Percentiles rank a stretch among this genome's conserved stretches.
Conservation (phyloP, 1,139 yeast species). For the Lodderomyces theae region DNA sequence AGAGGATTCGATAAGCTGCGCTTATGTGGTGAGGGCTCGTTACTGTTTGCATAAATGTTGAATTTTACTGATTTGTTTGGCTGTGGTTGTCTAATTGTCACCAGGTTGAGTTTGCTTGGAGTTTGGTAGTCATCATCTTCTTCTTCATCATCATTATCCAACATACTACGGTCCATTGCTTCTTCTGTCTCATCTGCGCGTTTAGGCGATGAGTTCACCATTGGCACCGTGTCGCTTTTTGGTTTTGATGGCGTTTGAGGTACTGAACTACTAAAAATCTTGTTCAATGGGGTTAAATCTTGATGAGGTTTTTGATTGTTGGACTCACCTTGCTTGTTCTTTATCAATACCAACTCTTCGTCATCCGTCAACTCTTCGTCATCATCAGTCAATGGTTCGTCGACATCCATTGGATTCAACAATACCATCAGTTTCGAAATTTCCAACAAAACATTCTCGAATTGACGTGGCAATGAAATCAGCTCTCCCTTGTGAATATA, state of each 20-base stretch:
- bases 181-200: not conserved
- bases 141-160: constrained; percentile 5
- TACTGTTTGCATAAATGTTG: constrained; percentile 12
- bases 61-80: constrained; percentile 4
- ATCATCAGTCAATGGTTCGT: constrained; percentile 34
- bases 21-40: constrained; percentile 7
- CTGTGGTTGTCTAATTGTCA: constrained; percentile 2
- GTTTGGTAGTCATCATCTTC: constrained; percentile 11
- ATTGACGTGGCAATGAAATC: constrained; percentile 48
- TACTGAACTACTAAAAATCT: constrained; percentile 3
- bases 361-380: constrained; percentile 33
- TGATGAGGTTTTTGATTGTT: not conserved
- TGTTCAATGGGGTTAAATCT: constrained; percentile 7
- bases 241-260: constrained; percentile 13
- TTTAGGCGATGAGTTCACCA: not conserved
- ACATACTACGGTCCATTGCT: not conserved
- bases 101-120: constrained; percentile 12
- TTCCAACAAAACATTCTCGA: constrained; percentile 58
- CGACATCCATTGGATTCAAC: constrained; percentile 48
- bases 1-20: constrained; percentile 12
- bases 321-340: constrained; percentile 4
- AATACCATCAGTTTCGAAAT: constrained; percentile 58
- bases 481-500: constrained; percentile 53
- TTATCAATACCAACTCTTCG: constrained; percentile 23
- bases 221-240: not conserved